Evolutionary conservation across 805 yeast genomes (phyloP), one percentile per base, ranked within the genome.

Genomic region (Candida krabiensis): DNA sequence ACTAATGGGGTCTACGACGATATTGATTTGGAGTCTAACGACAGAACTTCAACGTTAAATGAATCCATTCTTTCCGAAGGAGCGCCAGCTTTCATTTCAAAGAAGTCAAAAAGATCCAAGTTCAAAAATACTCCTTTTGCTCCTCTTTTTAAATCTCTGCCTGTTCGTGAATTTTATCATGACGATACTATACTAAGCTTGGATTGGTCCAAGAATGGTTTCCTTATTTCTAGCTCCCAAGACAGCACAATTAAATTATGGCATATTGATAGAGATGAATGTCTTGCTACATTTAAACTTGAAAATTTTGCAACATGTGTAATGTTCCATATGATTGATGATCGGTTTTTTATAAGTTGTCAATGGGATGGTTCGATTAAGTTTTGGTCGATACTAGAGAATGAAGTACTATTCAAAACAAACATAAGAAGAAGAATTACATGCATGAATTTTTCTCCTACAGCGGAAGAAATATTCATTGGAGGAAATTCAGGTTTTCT

Each of bases 181-280:
- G 60, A 74, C 1, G 75, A 75, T 31, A 84, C 87, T 41, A 71
- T 91, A 12, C 59, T 87, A n/a, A 77, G 85, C 9, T 55, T 90
- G 23, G 86, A 86, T 52, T 90, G 97, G 97, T 83, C 95, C 35
- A 83, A 82, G 50, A 89, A 88, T 61, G 83, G 83, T 56, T 90
- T 90, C 50, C 57, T 91, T 21, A 57, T 88, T 1, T 72, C 93
- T 0, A 81, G 93, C 3, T 84, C 95, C 2, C 84, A 86, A 83
- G 98, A 90, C 61, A 74, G 77, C 46, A 83, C 95, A 0, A 95
- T 80, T 2, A 76, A 77, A 46, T 64, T 90, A 32, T 90, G 97
- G 96, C 95, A 90, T 58, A 74, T 83, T 9, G 86, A 85, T 27
- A 70, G 90, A 33, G 64, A 62, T 2, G 71, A 67, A 12, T 79